Percentiles rank a stretch among this genome's conserved stretches.
Conservation (phyloP, 805 yeast genomes). For the Torulaspora delbrueckii region DNA sequence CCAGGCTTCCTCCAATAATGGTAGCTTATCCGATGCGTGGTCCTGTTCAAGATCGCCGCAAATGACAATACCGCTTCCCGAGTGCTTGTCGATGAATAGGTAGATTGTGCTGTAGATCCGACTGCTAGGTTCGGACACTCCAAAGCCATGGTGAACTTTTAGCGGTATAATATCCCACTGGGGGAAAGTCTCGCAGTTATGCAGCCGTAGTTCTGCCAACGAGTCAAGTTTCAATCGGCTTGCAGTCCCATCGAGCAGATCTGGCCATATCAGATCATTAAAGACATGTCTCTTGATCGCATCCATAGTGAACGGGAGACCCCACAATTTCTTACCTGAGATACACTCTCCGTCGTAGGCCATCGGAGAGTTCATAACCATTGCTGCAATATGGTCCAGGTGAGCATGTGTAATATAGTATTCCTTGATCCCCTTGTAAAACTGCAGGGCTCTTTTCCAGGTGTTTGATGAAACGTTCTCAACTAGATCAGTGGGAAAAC, state of each 20-base stretch:
- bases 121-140: slow-evolving; percentile 27
- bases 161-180: slow-evolving; percentile 36
- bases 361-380: slow-evolving; percentile 66
- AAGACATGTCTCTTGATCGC: slow-evolving; percentile 55
- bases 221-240: slow-evolving; percentile 21
- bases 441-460: slow-evolving; percentile 25
- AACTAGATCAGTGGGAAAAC: slow-evolving; percentile 17
- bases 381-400: slow-evolving; percentile 68
- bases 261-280: slow-evolving; percentile 80
- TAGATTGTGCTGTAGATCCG: slow-evolving; percentile 51
- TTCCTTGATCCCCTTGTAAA: slow-evolving; percentile 39
- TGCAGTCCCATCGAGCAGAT: slow-evolving; percentile 36
- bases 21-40: slow-evolving; percentile 25
- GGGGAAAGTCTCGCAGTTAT: slow-evolving; percentile 20
- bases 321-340: slow-evolving; percentile 47
- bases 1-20: slow-evolving; percentile 49
- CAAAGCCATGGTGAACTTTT: slow-evolving; percentile 39
- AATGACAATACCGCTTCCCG: slow-evolving; percentile 44
- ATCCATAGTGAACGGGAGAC: slow-evolving; percentile 47
- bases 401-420: slow-evolving; percentile 77
- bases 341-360: slow-evolving; percentile 12
- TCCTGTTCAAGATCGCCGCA: slow-evolving; percentile 89
- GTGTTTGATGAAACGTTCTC: slow-evolving; percentile 20
- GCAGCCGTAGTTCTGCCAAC: slow-evolving; percentile 9
- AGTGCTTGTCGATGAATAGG: slow-evolving; percentile 40